Evolutionary conservation across 2,329 filamentous ascomycete species (phyloP), one percentile per base, ranked within the genome.

Genomic region (Aspergillus sp.): DNA sequence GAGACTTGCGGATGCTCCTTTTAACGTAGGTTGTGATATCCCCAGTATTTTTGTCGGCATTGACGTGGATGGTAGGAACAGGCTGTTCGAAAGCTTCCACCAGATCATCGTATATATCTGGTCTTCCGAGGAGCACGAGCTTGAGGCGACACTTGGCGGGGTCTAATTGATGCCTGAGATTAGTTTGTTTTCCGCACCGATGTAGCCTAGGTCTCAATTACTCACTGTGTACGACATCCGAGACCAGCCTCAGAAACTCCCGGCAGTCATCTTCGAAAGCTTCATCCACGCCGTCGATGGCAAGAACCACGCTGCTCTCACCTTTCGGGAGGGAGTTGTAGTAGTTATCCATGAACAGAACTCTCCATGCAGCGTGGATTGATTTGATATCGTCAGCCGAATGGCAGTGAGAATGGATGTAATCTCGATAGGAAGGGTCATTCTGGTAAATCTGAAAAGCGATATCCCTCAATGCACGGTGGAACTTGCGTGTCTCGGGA

Each of bases 361-460:
- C n/a, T 3, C 43, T 17, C 43, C 43, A 46, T 46, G 43, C 43
- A 17, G 43, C 43, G 11, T 46, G 43, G 2, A 46, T 46, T 8
- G 17, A n/a, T 19, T 17, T 19, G n/a, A 46, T 46, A 15, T 46
- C 43, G 43, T 46, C 43, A 15, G 13, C 3, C 5, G 43, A 46
- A 19, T 46, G 43, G 43, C 43, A 46, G 13, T 46, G 3, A 7
- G 17, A 4, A 19, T 46, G 17, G 7, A 19, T 7, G 3, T 46
- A 19, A 7, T 23, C 19, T 19, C 46, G 25, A 19, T 48, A 48
- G 34, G 34, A 23, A 25, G 46, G 46, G 22, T 28, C 19, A 5
- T 23, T 25, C 46, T 48, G 19, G 23, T 48, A 48, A 3, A 23
- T 75, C 31, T 75, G 45, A 47, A 47, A 47, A 1, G 45, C 45